Base-by-base conservation (phyloP, 139 green algal genomes). In the Marvania coccoides region DNA sequence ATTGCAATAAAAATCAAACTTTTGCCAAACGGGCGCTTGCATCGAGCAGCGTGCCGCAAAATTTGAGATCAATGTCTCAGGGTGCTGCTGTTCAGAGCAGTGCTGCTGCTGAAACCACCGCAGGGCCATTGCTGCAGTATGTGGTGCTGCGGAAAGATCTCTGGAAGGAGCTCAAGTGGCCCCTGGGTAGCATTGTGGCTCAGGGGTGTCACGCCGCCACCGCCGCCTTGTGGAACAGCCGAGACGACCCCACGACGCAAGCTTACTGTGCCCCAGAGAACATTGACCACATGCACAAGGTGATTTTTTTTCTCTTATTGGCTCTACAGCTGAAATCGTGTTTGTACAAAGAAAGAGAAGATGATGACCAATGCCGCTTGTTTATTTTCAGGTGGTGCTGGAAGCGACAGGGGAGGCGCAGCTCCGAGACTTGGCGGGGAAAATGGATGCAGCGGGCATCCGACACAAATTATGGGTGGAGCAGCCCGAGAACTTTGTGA, bases 231-330 rank as follows among this genome's bases (percentile, higher is more conserved):
- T 96, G 88, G 84, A 47, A 61, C 0, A 79, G 79, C 26, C 65
- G 77, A 23, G 73, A 92, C 0, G 58, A 79, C 24, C 47, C 69
- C 1, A 31, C 56, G 0, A 91, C 86, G 4, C 48, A 72, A 13
- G 14, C 61, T 10, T 98, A 98, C 69, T 87, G 83, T 15, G 37
- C 72, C 5, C 48, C 62, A 0, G 77, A 85, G 0, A 84, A 90
- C 28, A 59, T 97, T 3, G 87, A 97, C 67, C 73, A 90, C 59
- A 98, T 98, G 92, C 85, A 83, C 72, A 98, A 98, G 85, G 92
- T 92, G 47, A 7, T 57, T 57, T 26, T 0, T 15, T 24, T 0
- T 51, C 5, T 30, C 19, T 65, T 7, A 58, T 30, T 24, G 47
- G 19, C 7, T 28, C 33, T 4, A 63, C 8, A 63, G 57, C 5